Percentiles rank a stretch among this genome's conserved stretches.
phyloP scores from a whole-genome alignment of 2,329 filamentous ascomycete species.

The Aspergillus ochraceus region DNA sequence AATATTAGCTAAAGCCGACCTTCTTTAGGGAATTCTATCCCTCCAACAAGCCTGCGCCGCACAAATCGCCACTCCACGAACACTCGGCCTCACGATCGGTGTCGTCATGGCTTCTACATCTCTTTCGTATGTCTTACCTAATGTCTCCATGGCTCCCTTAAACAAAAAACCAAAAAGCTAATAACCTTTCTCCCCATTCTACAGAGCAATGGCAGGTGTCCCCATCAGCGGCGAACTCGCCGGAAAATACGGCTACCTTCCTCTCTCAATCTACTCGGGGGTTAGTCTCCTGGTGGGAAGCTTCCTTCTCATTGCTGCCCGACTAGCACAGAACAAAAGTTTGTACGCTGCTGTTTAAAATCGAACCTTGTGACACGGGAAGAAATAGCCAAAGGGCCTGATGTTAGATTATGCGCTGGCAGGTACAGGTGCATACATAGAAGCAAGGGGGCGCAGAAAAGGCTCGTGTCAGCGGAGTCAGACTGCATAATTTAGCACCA shows the following conservation, averaged over 20 bases:
- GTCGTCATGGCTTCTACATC: constrained; percentile 43
- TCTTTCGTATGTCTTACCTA: constrained; percentile 46
- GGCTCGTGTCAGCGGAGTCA: too few relatives aligned
- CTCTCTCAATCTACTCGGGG: constrained; percentile 42
- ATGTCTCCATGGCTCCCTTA: too few relatives aligned
- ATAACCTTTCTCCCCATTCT: too few relatives aligned
- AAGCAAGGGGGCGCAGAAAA: too few relatives aligned
- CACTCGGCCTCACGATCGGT: constrained; percentile 46
- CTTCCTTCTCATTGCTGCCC: constrained; percentile 23
- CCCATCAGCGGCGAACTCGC: constrained; percentile 46
- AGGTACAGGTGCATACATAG: too few relatives aligned
- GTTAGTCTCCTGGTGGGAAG: constrained; percentile 33
- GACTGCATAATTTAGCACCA: too few relatives aligned
- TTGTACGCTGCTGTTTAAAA: constrained; percentile 15
- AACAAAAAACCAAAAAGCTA: too few relatives aligned
- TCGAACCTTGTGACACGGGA: background rate
- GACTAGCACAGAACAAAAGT: constrained; percentile 17
- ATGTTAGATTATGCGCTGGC: background rate
- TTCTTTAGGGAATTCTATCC: constrained; percentile 45
- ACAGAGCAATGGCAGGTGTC: constrained; percentile 42
- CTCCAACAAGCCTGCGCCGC: constrained; percentile 50
- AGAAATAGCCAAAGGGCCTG: too few relatives aligned
- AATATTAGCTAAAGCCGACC: background rate
- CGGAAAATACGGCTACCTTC: constrained; percentile 41
- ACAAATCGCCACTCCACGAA: constrained; percentile 40